These are phyloP conservation scores for Lasiosphaeria hispida DNA, from an alignment of 495 filamentous ascomycete genomes.

Conservation along the genomic window DNA sequence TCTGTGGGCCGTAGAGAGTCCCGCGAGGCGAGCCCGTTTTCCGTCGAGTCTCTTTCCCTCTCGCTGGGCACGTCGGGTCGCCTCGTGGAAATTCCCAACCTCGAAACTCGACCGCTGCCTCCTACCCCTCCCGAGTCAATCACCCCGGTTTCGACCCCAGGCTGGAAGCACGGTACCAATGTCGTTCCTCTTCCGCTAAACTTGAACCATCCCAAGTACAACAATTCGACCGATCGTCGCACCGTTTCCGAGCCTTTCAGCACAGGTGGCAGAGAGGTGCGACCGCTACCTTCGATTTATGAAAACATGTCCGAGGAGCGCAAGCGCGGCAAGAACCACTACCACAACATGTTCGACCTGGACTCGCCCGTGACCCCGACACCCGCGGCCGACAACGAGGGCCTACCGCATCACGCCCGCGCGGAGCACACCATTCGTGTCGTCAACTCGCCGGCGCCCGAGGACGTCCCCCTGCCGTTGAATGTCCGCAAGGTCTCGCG, in stretches of 20 bases:
- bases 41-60: constrained; percentile 25
- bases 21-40: constrained; percentile 27
- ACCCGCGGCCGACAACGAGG: constrained; percentile 29
- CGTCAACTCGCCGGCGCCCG: constrained; percentile 39
- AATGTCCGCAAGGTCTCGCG: constrained; percentile 34
- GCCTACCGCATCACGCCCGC: constrained; percentile 34
- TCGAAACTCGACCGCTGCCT: constrained; percentile 44
- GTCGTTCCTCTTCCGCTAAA: constrained; percentile 11
- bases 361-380: constrained; percentile 34
- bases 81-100: neutral
- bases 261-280: constrained; percentile 34
- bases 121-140: constrained; percentile 52
- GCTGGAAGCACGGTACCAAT: constrained; percentile 22
- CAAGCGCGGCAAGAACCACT: constrained; percentile 9
- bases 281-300: constrained; percentile 51
- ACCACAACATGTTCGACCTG: constrained; percentile 1
- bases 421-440: constrained; percentile 50
- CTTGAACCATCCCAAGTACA: neutral
- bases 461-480: constrained; percentile 41
- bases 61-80: constrained; percentile 19
- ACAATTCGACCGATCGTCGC: constrained; percentile 20
- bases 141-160: constrained; percentile 12
- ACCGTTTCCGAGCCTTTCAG: constrained; percentile 57
- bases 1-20: constrained; percentile 19
- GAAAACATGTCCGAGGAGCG: constrained; percentile 41